Base-by-base conservation (phyloP, 345 rosid genomes). In the Citrus inodora region DNA sequence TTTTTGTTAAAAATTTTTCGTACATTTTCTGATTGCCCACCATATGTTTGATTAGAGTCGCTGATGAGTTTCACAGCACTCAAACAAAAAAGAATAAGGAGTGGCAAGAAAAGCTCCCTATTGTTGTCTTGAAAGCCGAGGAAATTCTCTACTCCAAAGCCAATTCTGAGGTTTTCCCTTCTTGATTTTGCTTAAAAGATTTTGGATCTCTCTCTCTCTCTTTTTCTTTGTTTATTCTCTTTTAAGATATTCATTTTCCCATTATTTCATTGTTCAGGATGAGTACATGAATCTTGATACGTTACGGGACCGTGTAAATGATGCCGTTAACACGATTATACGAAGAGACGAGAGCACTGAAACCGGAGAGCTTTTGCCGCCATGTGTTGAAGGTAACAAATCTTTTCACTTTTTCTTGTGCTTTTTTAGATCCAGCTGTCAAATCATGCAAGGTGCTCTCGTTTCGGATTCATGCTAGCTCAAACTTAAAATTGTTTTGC, bases 91-190 rank as follows among this genome's bases (percentile, higher is more conserved):
- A 90, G 87, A 96, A 96, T 82, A 90, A 81, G 77, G 99, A 96
- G 82, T 96, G 98, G 97, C 95, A 87, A 78, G 95, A 89, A 87
- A 96, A 96, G 83, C 87, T 94, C 8, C 97, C 96, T 68, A 78
- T 84, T 27, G 99, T 96, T 72, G 97, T 96, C 75, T 73, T 89
- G 38, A 90, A 82, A 83, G 93, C 98, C 6, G 99, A 96, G 90
- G 97, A 96, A 84, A 94, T 96, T 86, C 90, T 96, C 87, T 96
- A 95, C 86, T 94, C 98, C 38, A 96, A 96, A 88, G 98, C 97
- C 80, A 94, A 92, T 83, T 94, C 98, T 46, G 99, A 96, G 99
- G 99, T 91, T 84, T 62, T 38, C 27, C 35, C 33, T 61, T 69
- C 56, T 79, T 58, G 67, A 9, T 61, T 85, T 56, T 33, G 74